phyloP scores from a whole-genome alignment of 208 protist genomes.

The Phytomonas francai region DNA sequence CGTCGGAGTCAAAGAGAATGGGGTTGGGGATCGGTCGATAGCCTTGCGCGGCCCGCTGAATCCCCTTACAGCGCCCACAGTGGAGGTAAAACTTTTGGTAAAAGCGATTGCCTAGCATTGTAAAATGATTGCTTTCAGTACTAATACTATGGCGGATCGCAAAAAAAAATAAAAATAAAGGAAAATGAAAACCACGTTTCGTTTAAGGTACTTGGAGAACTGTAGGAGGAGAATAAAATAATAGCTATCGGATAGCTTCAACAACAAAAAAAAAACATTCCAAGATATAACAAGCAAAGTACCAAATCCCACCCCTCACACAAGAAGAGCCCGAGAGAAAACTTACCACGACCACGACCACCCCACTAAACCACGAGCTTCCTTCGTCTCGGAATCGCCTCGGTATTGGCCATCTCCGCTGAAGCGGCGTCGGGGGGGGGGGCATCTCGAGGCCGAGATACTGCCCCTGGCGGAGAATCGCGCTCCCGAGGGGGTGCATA shows the following conservation, averaged over 20 bases:
- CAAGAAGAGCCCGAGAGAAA: not conserved
- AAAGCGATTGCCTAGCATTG: slow-evolving; percentile 66
- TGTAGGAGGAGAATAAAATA: not conserved
- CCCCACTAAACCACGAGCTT: slow-evolving; percentile 31
- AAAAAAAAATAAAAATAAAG: not conserved
- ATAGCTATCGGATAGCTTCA: not conserved
- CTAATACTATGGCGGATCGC: not conserved
- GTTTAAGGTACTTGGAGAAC: not conserved
- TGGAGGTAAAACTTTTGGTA: slow-evolving; percentile 73
- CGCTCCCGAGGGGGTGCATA: slow-evolving; percentile 28
- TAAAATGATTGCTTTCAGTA: not conserved
- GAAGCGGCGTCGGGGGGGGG: slow-evolving; percentile 6
- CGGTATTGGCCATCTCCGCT: slow-evolving; percentile 3
- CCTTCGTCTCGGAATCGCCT: slow-evolving; percentile 40
- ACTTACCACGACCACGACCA: not conserved
- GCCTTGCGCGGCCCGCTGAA: slow-evolving; percentile 61
- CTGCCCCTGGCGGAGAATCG: slow-evolving; percentile 32
- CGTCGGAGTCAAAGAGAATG: slow-evolving; percentile 81
- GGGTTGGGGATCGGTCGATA: slow-evolving; percentile 83
- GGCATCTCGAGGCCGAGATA: slow-evolving; percentile 47
- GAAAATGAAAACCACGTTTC: not conserved
- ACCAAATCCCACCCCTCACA: not conserved
- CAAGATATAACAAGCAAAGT: slow-evolving; percentile 1
- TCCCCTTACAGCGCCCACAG: slow-evolving; percentile 55
- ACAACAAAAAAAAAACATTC: not conserved